Base-by-base conservation (phyloP, 1,284 basidiomycete species). In the Rhodotorula sp. region DNA sequence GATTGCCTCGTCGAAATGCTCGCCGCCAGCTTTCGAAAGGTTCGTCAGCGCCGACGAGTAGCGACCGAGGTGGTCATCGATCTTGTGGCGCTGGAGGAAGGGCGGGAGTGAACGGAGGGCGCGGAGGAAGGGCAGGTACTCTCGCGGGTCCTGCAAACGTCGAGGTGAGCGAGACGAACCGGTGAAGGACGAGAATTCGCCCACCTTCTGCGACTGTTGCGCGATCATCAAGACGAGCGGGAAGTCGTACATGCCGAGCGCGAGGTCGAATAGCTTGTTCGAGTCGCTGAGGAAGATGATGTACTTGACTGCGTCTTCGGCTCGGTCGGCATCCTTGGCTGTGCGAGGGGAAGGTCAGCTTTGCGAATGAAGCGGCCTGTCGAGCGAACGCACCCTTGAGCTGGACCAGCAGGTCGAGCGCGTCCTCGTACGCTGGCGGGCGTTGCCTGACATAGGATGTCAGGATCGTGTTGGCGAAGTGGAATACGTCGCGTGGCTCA, bases 191-290 rank as follows among this genome's bases (percentile, higher is more conserved):
- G 46, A 30, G 17, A 7, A 13, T 11, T 0, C 19, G 71, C 80
- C 34, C 53, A 91, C 93, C 85, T 94, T 95, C 80, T 97, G 94
- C 47, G 94, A 91, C 77, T 98, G 91, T 79, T 99, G 96, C 1
- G 96, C 95, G 48, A 99, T 87, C 88, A 99, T 89, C 46, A 99
- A 84, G 3, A 97, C 94, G 4, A 99, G 84, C 30, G 90, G 88
- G 81, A 99, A 97, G 81, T 99, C 93, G 81, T 99, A 99, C 93
- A 98, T 98, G 32, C 96, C 95, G 32, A 99, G 85, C 2, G 96
- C 96, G 9, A 91, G 90, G 79, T 98, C 89, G 82, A 94, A 99
- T 4, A 99, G 85, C 71, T 86, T 86, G 77, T 99, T 89, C 0
- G 94, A 92, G 78, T 98, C 93, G 24, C 93, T 92, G 44, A 99